phyloP scores from a whole-genome alignment of 345 rosid genomes.

The Eucalyptus pauciflora region DNA sequence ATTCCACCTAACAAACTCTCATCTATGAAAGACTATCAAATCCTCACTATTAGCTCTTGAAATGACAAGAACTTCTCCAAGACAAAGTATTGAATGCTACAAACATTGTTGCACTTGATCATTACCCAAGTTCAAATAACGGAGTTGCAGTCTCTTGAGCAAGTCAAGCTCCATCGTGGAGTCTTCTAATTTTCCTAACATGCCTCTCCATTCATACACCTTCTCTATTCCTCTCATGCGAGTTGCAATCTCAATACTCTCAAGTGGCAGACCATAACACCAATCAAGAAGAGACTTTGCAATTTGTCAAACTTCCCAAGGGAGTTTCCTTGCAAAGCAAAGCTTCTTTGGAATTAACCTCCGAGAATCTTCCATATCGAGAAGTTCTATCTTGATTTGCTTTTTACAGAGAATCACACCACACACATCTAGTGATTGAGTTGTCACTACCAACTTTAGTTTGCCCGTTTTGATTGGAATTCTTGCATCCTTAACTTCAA shows the following conservation, averaged over 20 bases:
- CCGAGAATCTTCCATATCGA: neutral
- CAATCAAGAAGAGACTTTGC: neutral
- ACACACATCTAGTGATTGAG: neutral
- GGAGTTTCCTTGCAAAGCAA: neutral
- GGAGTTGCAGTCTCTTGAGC: neutral
- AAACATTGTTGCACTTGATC: constrained; percentile 4
- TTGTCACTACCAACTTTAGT: neutral
- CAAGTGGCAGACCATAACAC: constrained; percentile 10
- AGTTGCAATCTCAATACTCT: neutral
- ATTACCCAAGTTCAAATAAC: neutral
- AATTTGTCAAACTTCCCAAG: neutral
- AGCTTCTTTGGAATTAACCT: neutral
- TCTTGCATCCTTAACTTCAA: neutral
- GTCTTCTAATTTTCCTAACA: neutral
- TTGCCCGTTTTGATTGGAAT: neutral
- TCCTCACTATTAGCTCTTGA: neutral
- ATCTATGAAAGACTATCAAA: neutral
- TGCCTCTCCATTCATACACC: neutral
- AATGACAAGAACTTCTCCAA: neutral
- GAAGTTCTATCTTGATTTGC: too few relatives aligned
- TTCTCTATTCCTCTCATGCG: constrained; percentile 4
- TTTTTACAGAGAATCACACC: too few relatives aligned
- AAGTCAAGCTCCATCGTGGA: neutral
- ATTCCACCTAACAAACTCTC: constrained; percentile 2
- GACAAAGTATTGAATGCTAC: constrained; percentile 4